Conservation (phyloP, 768 basidiomycete species). For the Aureoboletus auriporus region DNA sequence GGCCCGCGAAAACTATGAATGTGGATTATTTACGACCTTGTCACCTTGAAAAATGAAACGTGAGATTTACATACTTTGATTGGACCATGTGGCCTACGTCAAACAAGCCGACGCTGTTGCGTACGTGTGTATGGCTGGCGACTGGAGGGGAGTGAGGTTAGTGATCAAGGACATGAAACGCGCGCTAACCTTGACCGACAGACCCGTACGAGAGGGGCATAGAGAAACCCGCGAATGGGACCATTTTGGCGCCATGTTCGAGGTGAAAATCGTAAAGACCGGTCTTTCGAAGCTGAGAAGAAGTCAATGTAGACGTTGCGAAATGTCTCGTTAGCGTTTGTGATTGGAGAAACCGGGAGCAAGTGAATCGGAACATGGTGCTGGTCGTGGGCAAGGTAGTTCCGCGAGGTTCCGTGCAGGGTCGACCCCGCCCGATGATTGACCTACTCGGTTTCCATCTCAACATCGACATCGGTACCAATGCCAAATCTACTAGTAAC, state of each 20-base stretch:
- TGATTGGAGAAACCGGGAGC: not conserved
- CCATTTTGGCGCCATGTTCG: constrained; percentile 85
- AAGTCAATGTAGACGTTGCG: constrained; percentile 11
- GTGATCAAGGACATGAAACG: constrained; percentile 12
- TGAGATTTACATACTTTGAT: constrained; percentile 52
- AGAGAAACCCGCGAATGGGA: constrained; percentile 90
- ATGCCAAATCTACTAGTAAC: too few species aligned
- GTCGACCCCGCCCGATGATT: too few species aligned
- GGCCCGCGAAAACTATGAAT: constrained; percentile 70
- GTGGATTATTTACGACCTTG: too few species aligned
- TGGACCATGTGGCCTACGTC: constrained; percentile 99
- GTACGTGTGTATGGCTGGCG: constrained; percentile 86
- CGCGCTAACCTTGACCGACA: constrained; percentile 66
- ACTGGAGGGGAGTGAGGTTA: constrained; percentile 41
- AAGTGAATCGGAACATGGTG: too few species aligned
- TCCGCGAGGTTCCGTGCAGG: too few species aligned
- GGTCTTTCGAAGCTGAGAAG: constrained; percentile 52
- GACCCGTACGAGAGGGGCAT: constrained; percentile 91
- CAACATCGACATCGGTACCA: too few species aligned
- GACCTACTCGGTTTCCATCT: too few species aligned
- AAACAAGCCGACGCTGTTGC: constrained; percentile 80
- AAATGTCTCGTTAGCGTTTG: constrained; percentile 9
- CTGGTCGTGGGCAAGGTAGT: too few species aligned
- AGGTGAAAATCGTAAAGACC: constrained; percentile 88
- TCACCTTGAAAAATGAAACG: not conserved